Conservation (phyloP, 208 protist genomes). For the Trichomonas tenax region DNA sequence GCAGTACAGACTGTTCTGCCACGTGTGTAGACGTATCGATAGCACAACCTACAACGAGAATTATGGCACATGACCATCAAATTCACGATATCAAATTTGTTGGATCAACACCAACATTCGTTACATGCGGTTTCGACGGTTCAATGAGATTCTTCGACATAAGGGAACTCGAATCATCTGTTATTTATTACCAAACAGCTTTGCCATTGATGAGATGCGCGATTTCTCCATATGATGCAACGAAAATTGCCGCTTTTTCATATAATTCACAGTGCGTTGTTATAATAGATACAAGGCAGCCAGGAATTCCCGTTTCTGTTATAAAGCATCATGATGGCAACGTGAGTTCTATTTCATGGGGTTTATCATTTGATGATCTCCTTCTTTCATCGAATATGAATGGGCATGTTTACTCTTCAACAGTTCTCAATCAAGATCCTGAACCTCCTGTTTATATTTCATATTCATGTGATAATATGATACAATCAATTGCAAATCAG, state of each 20-base stretch:
- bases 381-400: neutral
- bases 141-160: neutral
- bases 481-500: too few relatives aligned
- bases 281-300: neutral
- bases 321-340: neutral
- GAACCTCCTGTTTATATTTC: too few relatives aligned
- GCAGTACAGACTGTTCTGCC: neutral
- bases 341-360: neutral
- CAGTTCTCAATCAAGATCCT: too few relatives aligned
- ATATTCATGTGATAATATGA: too few relatives aligned
- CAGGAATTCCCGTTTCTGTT: neutral
- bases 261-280: neutral
- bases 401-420: too few relatives aligned
- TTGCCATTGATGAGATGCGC: neutral
- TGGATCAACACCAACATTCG: neutral
- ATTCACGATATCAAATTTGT: neutral
- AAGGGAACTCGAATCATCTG: neutral
- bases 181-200: constrained; percentile 8
- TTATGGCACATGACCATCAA: neutral
- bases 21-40: neutral
- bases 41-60: neutral
- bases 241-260: neutral
- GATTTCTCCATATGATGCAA: neutral
- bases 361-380: neutral
- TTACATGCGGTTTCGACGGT: neutral